Percentiles rank a stretch among this genome's conserved stretches.
phyloP scores from a whole-genome alignment of 2,329 filamentous ascomycete genomes.

The Metarhizium sp. region DNA sequence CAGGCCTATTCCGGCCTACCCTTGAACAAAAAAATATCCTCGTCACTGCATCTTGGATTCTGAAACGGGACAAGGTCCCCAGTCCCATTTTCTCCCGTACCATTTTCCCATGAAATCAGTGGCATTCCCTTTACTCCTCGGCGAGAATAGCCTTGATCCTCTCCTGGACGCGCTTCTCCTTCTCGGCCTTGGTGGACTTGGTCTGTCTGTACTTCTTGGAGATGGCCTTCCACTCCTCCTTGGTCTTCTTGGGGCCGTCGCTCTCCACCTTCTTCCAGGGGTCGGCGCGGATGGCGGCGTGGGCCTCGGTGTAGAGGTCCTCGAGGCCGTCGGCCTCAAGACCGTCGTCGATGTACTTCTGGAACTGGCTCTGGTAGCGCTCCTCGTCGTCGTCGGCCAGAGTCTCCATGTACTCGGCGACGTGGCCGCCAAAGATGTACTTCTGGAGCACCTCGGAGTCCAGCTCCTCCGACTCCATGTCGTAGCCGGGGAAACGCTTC shows the following conservation, averaged over 20 bases:
- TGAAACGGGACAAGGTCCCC: neutral
- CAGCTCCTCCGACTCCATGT: constrained; percentile 96
- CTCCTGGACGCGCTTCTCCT: constrained; percentile 72
- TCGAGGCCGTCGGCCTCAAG: constrained; percentile 93
- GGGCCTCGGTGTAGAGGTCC: constrained; percentile 91
- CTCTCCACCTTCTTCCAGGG: constrained; percentile 86
- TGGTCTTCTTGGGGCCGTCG: constrained; percentile 80
- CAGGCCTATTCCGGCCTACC: constrained; percentile 14
- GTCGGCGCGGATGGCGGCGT: constrained; percentile 94
- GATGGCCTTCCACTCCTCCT: constrained; percentile 95
- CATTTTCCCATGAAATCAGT: neutral
- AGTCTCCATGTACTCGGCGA: constrained; percentile 99
- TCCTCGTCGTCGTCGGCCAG: constrained; percentile 99
- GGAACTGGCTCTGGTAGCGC: constrained; percentile 98
- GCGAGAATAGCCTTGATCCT: constrained; percentile 78
- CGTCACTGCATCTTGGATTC: too few relatives aligned
- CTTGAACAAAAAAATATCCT: neutral
- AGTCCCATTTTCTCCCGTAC: neutral
- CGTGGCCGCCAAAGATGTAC: constrained; percentile 98
- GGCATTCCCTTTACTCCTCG: constrained; percentile 28
- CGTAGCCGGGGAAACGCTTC: constrained; percentile 98
- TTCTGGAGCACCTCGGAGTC: constrained; percentile 94
- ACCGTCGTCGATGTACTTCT: constrained; percentile 94
- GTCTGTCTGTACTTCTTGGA: constrained; percentile 74
- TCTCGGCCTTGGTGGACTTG: constrained; percentile 80